phyloP scores from a whole-genome alignment of 768 basidiomycete genomes.

The Calocybe cyanea region DNA sequence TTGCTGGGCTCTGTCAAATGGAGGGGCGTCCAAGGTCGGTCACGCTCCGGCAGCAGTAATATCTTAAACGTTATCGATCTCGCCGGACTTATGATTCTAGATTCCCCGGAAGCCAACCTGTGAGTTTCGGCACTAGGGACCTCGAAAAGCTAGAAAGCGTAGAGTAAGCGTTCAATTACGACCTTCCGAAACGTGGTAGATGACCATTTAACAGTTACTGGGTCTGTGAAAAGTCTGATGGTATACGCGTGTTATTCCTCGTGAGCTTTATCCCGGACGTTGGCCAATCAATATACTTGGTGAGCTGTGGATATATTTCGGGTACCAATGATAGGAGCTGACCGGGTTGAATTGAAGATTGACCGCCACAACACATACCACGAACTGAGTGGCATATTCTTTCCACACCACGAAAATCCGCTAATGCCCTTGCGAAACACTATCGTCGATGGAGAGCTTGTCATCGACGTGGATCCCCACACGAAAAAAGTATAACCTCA shows the following conservation, averaged over 20 bases:
- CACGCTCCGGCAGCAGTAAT: not conserved
- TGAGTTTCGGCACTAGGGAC: conserved; percentile 77
- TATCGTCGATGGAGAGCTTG: conserved; percentile 90
- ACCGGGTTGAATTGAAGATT: conserved; percentile 48
- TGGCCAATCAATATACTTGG: conserved; percentile 70
- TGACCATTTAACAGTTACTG: conserved; percentile 64
- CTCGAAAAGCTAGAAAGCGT: conserved; percentile 73
- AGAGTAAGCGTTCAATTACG: conserved; percentile 60
- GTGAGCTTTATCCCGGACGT: conserved; percentile 56
- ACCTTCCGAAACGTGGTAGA: not conserved
- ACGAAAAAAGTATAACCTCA: conserved; percentile 68
- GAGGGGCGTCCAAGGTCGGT: conserved; percentile 63
- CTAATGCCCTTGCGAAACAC: conserved; percentile 69
- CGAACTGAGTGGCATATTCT: conserved; percentile 70
- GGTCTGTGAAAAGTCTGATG: conserved; percentile 99
- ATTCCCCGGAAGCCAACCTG: conserved; percentile 95
- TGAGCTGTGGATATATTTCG: conserved; percentile 45
- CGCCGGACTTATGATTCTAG: conserved; percentile 32
- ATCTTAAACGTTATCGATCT: conserved; percentile 2
- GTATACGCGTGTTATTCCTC: conserved; percentile 84
- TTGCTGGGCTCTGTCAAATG: conserved; percentile 63
- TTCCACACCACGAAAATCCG: conserved; percentile 83
- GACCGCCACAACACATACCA: conserved; percentile 92
- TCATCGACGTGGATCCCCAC: conserved; percentile 79
- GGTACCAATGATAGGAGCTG: not conserved